These are phyloP conservation scores for Volutella citrinella DNA, from an alignment of 2,329 filamentous ascomycete species.

Conservation along the genomic window DNA sequence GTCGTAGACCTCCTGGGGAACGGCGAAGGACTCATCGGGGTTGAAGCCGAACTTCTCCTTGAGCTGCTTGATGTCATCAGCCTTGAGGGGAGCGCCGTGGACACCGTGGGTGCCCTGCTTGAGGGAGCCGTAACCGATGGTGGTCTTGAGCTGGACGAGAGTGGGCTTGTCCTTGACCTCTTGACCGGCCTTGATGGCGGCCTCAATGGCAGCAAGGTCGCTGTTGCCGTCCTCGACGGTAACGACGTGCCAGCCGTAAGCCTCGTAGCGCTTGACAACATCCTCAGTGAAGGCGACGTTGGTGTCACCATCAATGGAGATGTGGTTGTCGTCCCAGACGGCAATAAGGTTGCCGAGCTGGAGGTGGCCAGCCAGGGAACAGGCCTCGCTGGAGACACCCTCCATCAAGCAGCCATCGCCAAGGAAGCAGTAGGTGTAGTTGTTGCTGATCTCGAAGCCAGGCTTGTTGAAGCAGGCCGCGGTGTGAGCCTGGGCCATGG, in stretches of 20 bases:
- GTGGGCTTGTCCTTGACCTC: conserved; percentile 93
- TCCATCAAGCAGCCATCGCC: conserved; percentile 99
- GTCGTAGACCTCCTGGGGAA: conserved; percentile 94
- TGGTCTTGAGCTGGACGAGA: conserved; percentile 94
- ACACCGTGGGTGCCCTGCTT: conserved; percentile 92
- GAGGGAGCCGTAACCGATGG: conserved; percentile 93
- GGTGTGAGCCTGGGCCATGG: conserved; percentile 92
- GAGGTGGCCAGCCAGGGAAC: conserved; percentile 88
- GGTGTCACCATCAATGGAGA: conserved; percentile 91
- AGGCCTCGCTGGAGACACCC: conserved; percentile 92
- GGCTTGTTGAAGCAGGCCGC: conserved; percentile 95
- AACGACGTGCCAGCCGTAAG: conserved; percentile 93
- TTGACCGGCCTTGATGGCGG: conserved; percentile 80
- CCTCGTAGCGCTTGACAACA: conserved; percentile 88
- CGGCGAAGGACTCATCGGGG: conserved; percentile 86
- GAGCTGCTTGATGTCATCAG: conserved; percentile 87
- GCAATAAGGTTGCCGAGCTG: conserved; percentile 96
- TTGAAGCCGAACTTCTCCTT: conserved; percentile 97
- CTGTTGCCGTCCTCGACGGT: conserved; percentile 83
- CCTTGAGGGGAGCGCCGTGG: conserved; percentile 93
- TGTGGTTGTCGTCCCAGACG: conserved; percentile 99
- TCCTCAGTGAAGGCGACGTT: conserved; percentile 97
- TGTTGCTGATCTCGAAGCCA: conserved; percentile 85
- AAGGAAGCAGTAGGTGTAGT: conserved; percentile 96
- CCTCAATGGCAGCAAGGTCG: conserved; percentile 84